phyloP scores from a whole-genome alignment of 2,329 filamentous ascomycete species.

The Hypoxylon sp. region DNA sequence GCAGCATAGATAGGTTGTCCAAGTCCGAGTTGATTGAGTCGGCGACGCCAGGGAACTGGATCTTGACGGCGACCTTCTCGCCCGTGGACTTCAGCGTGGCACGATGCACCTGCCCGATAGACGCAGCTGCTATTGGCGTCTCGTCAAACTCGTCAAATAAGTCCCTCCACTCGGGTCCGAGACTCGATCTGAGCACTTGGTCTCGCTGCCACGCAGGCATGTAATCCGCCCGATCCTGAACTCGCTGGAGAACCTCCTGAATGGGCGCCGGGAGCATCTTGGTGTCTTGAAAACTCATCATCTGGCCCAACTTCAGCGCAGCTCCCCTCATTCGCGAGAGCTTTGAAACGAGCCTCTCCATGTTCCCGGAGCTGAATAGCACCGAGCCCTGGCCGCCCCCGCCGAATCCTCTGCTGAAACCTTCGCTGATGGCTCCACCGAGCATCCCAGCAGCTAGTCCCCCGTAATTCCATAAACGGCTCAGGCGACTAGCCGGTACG shows the following conservation, averaged over 20 bases:
- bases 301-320: conserved; percentile 95
- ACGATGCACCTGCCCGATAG: conserved; percentile 95
- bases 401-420: conserved; percentile 82
- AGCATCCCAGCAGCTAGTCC: conserved; percentile 96
- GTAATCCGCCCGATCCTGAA: conserved; percentile 96
- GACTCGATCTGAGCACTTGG: conserved; percentile 80
- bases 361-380: conserved; percentile 88
- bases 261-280: conserved; percentile 93
- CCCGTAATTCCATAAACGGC: conserved; percentile 93
- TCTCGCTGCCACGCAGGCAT: conserved; percentile 96
- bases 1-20: conserved; percentile 89
- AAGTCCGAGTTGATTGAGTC: conserved; percentile 97
- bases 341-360: conserved; percentile 92
- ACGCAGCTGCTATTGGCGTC: conserved; percentile 91
- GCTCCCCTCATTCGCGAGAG: conserved; percentile 96
- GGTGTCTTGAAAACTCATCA: conserved; percentile 97
- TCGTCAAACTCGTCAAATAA: conserved; percentile 89
- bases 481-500: conserved; percentile 88
- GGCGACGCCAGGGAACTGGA: conserved; percentile 96
- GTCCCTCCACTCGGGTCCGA: conserved; percentile 86
- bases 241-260: conserved; percentile 89
- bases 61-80: conserved; percentile 88
- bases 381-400: conserved; percentile 77
- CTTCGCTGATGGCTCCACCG: conserved; percentile 88
- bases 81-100: conserved; percentile 82